Evolutionary conservation across 148 eudicot species (phyloP).

Genomic region (Rhododendron ovatum): DNA sequence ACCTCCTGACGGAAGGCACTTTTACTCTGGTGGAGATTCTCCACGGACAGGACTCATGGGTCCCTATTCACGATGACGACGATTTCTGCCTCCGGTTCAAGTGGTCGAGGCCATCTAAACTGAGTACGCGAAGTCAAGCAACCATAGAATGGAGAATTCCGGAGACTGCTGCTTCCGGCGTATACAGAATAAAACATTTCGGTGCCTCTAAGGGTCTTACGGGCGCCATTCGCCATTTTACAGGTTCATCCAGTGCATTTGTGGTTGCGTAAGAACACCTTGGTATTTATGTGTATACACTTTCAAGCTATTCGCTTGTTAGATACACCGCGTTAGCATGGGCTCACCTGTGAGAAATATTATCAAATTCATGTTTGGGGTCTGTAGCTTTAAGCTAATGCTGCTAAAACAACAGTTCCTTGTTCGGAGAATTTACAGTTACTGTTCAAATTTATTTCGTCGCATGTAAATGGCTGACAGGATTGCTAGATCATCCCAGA

Average conservation of each 20-base stretch:
- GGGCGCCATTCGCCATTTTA: conserved; percentile 64
- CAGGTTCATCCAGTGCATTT: conserved; percentile 80
- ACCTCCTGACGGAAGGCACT: conserved; percentile 91
- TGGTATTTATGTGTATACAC: neutral
- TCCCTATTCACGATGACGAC: conserved; percentile 78
- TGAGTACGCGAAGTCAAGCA: conserved; percentile 68
- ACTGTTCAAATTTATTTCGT: neutral
- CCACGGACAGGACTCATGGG: conserved; percentile 58
- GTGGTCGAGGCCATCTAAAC: conserved; percentile 71
- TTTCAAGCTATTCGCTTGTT: neutral
- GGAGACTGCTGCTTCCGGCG: conserved; percentile 44
- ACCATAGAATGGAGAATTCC: conserved; percentile 87
- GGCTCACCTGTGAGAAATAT: neutral
- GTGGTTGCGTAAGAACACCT: conserved; percentile 41
- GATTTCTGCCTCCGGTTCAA: conserved; percentile 78
- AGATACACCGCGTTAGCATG: neutral
- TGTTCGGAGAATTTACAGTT: neutral
- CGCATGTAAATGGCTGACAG: neutral
- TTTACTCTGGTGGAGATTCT: conserved; percentile 75
- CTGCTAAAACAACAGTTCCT: neutral
- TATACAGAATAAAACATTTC: conserved; percentile 79
- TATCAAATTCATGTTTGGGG: neutral
- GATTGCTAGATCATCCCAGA: neutral
- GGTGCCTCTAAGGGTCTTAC: conserved; percentile 74
- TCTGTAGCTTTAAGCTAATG: neutral